Evolutionary conservation across 768 basidiomycete species (phyloP).

Genomic region (Tubosaeta brunneosetosa): DNA sequence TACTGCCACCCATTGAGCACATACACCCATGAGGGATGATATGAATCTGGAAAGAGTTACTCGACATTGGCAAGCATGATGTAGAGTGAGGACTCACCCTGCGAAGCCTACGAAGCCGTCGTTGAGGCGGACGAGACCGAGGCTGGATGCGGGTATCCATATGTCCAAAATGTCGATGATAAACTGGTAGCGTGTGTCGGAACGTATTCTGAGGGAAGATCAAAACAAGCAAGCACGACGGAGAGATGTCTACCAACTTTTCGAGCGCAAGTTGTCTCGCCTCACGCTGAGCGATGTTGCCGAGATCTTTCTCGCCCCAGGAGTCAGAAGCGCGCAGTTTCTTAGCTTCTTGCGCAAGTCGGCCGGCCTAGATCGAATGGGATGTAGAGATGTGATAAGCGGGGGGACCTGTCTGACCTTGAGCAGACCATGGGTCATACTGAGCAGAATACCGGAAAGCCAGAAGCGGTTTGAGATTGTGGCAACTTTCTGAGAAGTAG

Average conservation of each 20-base stretch:
- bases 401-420: conserved; percentile 44
- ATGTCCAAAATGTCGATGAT: conserved; percentile 81
- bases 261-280: conserved; percentile 54
- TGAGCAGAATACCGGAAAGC: conserved; percentile 82
- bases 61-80: not conserved
- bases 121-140: conserved; percentile 70
- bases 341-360: conserved; percentile 59
- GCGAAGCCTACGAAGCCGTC: conserved; percentile 83
- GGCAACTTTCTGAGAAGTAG: conserved; percentile 54
- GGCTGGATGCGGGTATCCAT: conserved; percentile 83
- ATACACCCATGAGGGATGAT: conserved; percentile 66
- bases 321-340: conserved; percentile 41
- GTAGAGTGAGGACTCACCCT: conserved; percentile 53
- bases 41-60: conserved; percentile 44
- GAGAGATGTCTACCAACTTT: conserved; percentile 36
- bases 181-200: conserved; percentile 71
- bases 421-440: conserved; percentile 61
- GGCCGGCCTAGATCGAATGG: conserved; percentile 41
- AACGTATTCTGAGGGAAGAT: conserved; percentile 47
- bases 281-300: conserved; percentile 61
- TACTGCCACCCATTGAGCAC: conserved; percentile 60
- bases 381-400: not conserved
- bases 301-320: conserved; percentile 64
- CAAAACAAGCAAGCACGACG: not conserved
- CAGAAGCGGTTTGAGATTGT: conserved; percentile 79